A percentile compares a stretch with the other conserved stretches of the same genome.
These are phyloP conservation scores for Chloranthus sessilifolius DNA, from an alignment of 164 flowering plant species.

Conservation along the genomic window DNA sequence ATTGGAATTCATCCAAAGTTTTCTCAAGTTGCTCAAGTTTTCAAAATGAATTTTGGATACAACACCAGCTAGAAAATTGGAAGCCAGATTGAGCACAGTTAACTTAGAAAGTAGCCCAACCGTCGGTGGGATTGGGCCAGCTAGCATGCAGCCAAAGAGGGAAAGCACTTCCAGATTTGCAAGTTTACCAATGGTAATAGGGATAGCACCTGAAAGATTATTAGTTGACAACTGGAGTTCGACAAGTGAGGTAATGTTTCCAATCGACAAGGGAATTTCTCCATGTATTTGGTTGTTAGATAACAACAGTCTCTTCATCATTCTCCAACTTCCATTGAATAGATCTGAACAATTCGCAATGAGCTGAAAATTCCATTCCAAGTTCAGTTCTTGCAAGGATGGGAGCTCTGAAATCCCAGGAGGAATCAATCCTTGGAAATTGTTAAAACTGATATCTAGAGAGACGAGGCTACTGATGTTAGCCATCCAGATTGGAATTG, in stretches of 20 bases:
- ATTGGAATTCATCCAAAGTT: background rate
- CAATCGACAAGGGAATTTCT: conserved; percentile 13
- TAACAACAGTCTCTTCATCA: background rate
- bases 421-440: background rate
- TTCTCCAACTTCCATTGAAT: background rate
- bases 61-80: conserved; percentile 6
- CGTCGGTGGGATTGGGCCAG: conserved; percentile 34
- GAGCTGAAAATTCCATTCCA: background rate
- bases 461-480: conserved; percentile 2
- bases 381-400: background rate
- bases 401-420: conserved; percentile 1
- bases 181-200: background rate
- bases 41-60: background rate
- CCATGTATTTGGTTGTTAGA: conserved; percentile 14
- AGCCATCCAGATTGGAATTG: conserved; percentile 7
- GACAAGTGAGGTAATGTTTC: conserved; percentile 3
- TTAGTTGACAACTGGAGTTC: background rate
- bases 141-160: background rate
- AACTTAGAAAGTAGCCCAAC: background rate
- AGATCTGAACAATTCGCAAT: background rate
- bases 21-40: background rate
- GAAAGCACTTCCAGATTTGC: background rate
- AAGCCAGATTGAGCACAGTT: background rate
- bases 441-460: background rate
- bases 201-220: background rate